Evolutionary conservation across 75 land plant genomes (phyloP).

Genomic region (Sequoia sempervirens): DNA sequence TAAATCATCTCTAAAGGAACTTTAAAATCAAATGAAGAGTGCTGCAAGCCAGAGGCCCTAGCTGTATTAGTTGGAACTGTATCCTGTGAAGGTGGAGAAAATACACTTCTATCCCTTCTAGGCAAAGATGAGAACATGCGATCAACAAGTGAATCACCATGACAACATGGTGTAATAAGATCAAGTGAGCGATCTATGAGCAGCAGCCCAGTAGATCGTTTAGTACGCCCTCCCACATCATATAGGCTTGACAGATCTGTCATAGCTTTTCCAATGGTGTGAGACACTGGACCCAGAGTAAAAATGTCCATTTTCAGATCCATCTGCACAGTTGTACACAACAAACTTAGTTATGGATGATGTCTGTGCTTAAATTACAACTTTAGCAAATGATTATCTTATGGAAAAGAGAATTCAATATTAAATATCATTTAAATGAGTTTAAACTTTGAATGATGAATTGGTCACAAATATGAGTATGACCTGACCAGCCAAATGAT

Average conservation of each 20-base stretch:
- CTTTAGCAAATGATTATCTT: not conserved
- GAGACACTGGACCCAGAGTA: conserved; percentile 81
- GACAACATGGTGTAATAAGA: conserved; percentile 87
- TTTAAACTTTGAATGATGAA: not conserved
- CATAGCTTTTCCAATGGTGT: conserved; percentile 73
- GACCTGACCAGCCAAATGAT: conserved; percentile 86
- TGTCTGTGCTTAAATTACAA: not conserved
- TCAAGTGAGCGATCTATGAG: conserved; percentile 89
- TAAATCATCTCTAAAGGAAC: conserved; percentile 49
- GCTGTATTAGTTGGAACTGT: conserved; percentile 15
- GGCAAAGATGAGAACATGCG: conserved; percentile 67
- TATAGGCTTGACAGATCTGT: conserved; percentile 84
- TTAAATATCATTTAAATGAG: not conserved
- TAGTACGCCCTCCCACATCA: conserved; percentile 76
- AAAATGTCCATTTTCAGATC: conserved; percentile 89
- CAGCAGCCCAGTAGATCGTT: conserved; percentile 77
- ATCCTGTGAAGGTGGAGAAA: conserved; percentile 11
- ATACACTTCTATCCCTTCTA: conserved; percentile 34
- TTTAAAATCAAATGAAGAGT: conserved; percentile 47
- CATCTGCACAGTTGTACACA: conserved; percentile 55
- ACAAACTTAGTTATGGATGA: not conserved
- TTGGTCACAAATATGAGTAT: conserved; percentile 6
- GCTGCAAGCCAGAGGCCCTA: conserved; percentile 21
- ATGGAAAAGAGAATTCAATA: conserved; percentile 1
- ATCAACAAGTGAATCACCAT: conserved; percentile 85